Conservation (phyloP, 225 moss, liverwort and hornwort genomes). For the Marchantia polymorpha region DNA sequence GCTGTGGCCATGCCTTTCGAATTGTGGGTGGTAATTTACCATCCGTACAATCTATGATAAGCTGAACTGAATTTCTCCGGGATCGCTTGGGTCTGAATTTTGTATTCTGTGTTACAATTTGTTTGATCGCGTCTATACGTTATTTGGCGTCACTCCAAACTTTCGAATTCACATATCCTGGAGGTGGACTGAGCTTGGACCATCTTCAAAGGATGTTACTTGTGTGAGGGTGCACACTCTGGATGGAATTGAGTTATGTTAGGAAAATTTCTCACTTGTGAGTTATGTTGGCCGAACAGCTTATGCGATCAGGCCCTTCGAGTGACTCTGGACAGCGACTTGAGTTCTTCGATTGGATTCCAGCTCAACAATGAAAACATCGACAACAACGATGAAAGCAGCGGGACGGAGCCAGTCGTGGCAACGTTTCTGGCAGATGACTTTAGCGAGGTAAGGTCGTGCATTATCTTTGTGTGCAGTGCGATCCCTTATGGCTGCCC, state of each 20-base stretch:
- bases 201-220: background rate
- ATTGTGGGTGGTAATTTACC: background rate
- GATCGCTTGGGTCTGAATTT: background rate
- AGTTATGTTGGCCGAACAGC: slow-evolving; percentile 41
- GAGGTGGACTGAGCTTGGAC: background rate
- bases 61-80: background rate
- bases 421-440: slow-evolving; percentile 85
- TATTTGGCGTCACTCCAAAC: no score
- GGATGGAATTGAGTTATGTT: no score
- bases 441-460: slow-evolving; percentile 67
- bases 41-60: background rate
- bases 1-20: background rate
- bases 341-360: slow-evolving; percentile 84
- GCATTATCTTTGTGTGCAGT: no score
- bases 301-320: slow-evolving; percentile 71
- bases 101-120: background rate
- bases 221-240: no score
- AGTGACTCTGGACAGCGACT: slow-evolving; percentile 75
- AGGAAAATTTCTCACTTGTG: background rate
- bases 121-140: background rate
- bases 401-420: slow-evolving; percentile 61
- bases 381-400: slow-evolving; percentile 59
- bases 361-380: slow-evolving; percentile 96
- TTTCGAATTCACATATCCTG: background rate
- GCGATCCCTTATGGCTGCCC: background rate